Evolutionary conservation across 257 asterid genomes (phyloP), one percentile per base, ranked within the genome.

Genomic region (Fraxinus quadrangulata): DNA sequence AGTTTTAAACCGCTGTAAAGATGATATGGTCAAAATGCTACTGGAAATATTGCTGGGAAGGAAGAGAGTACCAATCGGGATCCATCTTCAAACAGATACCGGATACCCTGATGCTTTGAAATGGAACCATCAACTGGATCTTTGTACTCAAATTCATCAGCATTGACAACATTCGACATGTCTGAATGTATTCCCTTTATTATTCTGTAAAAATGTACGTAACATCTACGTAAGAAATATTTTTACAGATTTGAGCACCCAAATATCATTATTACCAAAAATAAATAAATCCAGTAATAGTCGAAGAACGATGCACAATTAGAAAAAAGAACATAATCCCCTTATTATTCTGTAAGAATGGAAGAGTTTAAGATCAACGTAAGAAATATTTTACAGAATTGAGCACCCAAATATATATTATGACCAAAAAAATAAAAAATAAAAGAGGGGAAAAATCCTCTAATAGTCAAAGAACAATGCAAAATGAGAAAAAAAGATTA

Each of bases 81-180:
- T 33, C 98, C 98, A 75, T 95, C 99, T 82, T 87, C 96, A 83
- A 95, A 93, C 76, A 95, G 83, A 79, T 89, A 95, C 78, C 99
- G 87, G 83, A 95, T 90, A 40, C 99, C 99, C 90, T 95, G 99
- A 83, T 95, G 96, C 87, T 90, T 91, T 65, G 99, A 90, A 81
- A 95, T 59, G 23, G 98, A 95, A 89, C 98, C 98, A 86, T 95
- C 99, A 79, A 95, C 97, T 7, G 98, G 97, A 79, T 95, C 99
- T 74, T 92, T 93, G 89, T 95, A 95, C 86, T 95, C 98, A 63
- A 95, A 95, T 86, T 95, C 99, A 82, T 95, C 99, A 80, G 91
- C 99, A 77, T 78, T 30, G 83, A 80, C 88, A 56, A 93, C 94
- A 17, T 76, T 90, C 6, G 98, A 85, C 56, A 93, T 94, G 65